These are phyloP conservation scores for Penicillium waksmanii DNA, from an alignment of 495 filamentous ascomycete genomes.

Conservation along the genomic window DNA sequence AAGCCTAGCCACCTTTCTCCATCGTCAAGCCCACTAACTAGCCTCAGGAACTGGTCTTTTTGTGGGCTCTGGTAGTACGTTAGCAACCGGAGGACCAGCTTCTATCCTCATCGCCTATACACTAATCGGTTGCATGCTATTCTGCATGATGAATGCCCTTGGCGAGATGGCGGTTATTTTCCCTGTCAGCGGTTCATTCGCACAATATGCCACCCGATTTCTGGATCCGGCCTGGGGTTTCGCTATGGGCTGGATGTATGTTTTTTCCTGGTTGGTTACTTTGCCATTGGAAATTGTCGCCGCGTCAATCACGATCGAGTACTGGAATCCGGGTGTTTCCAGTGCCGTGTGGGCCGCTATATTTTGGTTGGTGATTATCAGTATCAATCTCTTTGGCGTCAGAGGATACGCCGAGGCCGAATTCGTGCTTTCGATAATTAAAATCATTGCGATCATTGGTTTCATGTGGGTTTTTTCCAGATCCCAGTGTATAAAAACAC, in stretches of 20 bases:
- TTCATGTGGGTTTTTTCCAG: conserved; percentile 68
- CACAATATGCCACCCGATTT: conserved; percentile 89
- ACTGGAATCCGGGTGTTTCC: conserved; percentile 71
- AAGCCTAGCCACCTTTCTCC: not conserved
- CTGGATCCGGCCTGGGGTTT: conserved; percentile 96
- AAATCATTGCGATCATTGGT: conserved; percentile 83
- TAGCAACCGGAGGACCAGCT: conserved; percentile 81
- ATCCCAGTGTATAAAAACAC: not conserved
- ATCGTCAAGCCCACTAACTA: not conserved
- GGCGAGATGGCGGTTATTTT: conserved; percentile 92
- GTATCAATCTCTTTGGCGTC: conserved; percentile 86
- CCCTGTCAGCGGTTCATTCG: conserved; percentile 90
- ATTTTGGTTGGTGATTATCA: conserved; percentile 73
- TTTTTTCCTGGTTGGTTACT: conserved; percentile 87
- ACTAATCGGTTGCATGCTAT: conserved; percentile 87
- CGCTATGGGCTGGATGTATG: conserved; percentile 99
- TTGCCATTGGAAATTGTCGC: conserved; percentile 90
- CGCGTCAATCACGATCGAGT: conserved; percentile 84
- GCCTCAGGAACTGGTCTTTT: conserved; percentile 82
- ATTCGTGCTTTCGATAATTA: conserved; percentile 86
- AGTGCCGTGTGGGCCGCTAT: conserved; percentile 82
- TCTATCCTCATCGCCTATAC: conserved; percentile 82
- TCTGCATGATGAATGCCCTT: conserved; percentile 87
- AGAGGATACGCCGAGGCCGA: conserved; percentile 90
- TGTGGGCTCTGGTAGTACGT: conserved; percentile 79